Conservation (phyloP, 352 stramenopile genomes). For the Pythium sukuiense region DNA sequence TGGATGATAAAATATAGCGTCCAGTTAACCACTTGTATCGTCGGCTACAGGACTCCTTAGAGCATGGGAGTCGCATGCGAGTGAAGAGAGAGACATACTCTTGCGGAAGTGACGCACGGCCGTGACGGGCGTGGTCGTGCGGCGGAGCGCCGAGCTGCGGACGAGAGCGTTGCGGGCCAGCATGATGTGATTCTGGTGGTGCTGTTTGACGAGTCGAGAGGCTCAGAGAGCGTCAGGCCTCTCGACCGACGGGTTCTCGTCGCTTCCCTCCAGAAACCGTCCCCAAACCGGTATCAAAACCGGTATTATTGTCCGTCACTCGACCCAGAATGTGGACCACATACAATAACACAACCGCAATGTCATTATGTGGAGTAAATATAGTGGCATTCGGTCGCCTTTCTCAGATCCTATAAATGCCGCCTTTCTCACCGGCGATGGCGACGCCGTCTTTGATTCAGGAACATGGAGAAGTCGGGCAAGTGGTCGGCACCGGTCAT, state of each 20-base stretch:
- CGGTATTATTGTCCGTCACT: conserved; percentile 7
- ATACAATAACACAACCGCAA: background rate
- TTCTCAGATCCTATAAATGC: background rate
- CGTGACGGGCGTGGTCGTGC: conserved; percentile 29
- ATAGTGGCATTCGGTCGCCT: background rate
- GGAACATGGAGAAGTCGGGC: too few species aligned
- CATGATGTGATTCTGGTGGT: conserved; percentile 25
- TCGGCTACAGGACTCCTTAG: background rate
- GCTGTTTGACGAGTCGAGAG: conserved; percentile 6
- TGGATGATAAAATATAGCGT: conserved; percentile 11
- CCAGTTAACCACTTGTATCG: background rate
- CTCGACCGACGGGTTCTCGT: conserved; percentile 21
- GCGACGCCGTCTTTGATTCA: too few species aligned
- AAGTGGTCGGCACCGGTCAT: too few species aligned
- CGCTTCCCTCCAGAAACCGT: conserved; percentile 14
- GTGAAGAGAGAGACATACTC: conserved; percentile 38
- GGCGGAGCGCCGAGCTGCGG: conserved; percentile 22
- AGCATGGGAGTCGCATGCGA: background rate
- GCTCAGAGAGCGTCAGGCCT: conserved; percentile 7
- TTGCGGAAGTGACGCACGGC: conserved; percentile 74
- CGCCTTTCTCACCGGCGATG: background rate
- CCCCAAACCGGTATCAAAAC: background rate
- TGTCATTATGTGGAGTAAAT: background rate
- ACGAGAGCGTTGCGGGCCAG: conserved; percentile 27
- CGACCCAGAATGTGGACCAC: conserved; percentile 10